Percentiles rank a stretch among this genome's conserved stretches.
Evolutionary conservation across 305 asterid species (phyloP).

Genomic region (Fraxinus platypoda): DNA sequence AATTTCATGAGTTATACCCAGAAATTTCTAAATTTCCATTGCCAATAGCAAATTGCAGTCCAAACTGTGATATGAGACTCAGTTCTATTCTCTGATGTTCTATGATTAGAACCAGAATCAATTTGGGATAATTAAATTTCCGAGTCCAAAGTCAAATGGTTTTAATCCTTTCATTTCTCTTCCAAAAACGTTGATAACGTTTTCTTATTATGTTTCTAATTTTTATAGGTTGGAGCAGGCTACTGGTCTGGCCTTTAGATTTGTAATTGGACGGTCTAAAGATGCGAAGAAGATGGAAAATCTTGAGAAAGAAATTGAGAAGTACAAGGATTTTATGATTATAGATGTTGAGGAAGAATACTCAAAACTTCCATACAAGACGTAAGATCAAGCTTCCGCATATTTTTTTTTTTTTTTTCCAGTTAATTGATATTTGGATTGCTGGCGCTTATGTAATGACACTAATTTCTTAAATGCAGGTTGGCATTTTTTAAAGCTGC

Average conservation of each 20-base stretch:
- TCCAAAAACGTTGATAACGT: not conserved
- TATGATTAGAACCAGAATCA: not conserved
- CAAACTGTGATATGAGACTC: not conserved
- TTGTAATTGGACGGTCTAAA: constrained; percentile 26
- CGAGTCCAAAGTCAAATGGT: not conserved
- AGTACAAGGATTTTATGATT: constrained; percentile 26
- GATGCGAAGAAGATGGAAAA: constrained; percentile 20
- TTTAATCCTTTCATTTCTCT: not conserved
- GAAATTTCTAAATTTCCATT: not conserved
- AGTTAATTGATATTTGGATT: not conserved
- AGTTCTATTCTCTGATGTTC: not conserved
- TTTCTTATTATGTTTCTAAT: not conserved
- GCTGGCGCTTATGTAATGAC: not conserved
- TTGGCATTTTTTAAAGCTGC: constrained; percentile 27
- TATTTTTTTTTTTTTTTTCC: not conserved
- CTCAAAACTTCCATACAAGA: constrained; percentile 24
- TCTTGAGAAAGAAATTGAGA: constrained; percentile 22
- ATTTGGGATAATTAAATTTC: not conserved
- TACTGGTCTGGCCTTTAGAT: constrained; percentile 29
- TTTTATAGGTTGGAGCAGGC: constrained; percentile 21
- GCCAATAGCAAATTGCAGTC: not conserved
- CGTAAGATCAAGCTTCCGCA: constrained; percentile 7
- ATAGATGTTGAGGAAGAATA: constrained; percentile 25
- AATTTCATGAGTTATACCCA: not conserved
- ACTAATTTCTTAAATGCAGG: constrained; percentile 6